Evolutionary conservation across 345 rosid species (phyloP).

Genomic region (Aethionema arabicum): DNA sequence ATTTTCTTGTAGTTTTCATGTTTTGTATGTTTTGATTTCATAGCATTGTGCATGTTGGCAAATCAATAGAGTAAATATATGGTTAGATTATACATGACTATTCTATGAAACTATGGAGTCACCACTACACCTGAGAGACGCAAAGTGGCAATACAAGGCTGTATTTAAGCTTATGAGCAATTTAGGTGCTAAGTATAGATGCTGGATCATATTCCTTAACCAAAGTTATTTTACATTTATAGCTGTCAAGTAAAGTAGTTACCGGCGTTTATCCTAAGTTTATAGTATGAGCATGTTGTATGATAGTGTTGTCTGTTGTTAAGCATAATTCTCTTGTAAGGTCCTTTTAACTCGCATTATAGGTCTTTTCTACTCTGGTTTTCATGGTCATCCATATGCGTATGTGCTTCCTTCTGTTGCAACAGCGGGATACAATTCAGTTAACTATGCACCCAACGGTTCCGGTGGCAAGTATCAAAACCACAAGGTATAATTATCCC

Average conservation of each 20-base stretch:
- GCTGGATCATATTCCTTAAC: neutral
- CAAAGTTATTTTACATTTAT: neutral
- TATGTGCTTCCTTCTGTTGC: slow-evolving; percentile 71
- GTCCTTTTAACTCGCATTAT: slow-evolving; percentile 52
- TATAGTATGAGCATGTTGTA: slow-evolving; percentile 9
- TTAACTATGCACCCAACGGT: slow-evolving; percentile 70
- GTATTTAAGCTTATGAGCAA: slow-evolving; percentile 1
- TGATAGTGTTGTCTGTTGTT: slow-evolving; percentile 29
- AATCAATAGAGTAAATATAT: slow-evolving; percentile 4
- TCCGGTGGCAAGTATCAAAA: slow-evolving; percentile 75
- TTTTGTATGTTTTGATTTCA: slow-evolving; percentile 22
- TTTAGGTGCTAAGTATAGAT: neutral
- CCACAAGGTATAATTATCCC: slow-evolving; percentile 59
- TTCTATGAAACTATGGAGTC: slow-evolving; percentile 4
- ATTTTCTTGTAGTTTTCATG: slow-evolving; percentile 17
- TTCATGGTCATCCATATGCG: slow-evolving; percentile 67
- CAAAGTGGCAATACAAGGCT: neutral
- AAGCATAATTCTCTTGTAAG: slow-evolving; percentile 39
- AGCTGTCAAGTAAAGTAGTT: slow-evolving; percentile 24
- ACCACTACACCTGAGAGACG: neutral
- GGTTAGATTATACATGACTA: slow-evolving; percentile 13
- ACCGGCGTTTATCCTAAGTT: slow-evolving; percentile 8
- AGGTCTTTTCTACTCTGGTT: slow-evolving; percentile 71
- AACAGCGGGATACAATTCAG: slow-evolving; percentile 66
- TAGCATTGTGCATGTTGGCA: slow-evolving; percentile 5